Conservation (phyloP, 176 grass and related monocot genomes). For the Phragmites australis region DNA sequence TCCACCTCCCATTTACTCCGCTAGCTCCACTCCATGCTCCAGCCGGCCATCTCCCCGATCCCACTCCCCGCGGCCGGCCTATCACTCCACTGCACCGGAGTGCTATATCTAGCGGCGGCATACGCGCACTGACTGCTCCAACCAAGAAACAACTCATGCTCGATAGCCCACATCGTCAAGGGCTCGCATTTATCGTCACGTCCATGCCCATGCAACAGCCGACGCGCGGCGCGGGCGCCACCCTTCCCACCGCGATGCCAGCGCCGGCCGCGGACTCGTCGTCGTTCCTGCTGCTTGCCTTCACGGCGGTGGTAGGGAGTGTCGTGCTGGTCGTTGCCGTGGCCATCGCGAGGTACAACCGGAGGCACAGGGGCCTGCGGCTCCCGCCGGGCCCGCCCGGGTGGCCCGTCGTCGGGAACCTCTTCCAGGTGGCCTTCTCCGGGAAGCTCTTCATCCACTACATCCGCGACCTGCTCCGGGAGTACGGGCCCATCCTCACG, state of each 20-base stretch:
- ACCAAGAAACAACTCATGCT: slow-evolving; percentile 29
- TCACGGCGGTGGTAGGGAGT: slow-evolving; percentile 31
- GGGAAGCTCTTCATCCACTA: slow-evolving; percentile 91
- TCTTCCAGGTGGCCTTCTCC: slow-evolving; percentile 81
- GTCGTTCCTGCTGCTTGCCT: slow-evolving; percentile 20
- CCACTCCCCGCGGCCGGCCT: background rate
- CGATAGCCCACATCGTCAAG: background rate
- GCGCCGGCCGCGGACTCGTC: background rate
- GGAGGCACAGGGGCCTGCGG: slow-evolving; percentile 43
- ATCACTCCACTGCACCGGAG: background rate
- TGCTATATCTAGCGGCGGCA: slow-evolving; percentile 17
- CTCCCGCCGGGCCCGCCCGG: slow-evolving; percentile 71
- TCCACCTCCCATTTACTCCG: slow-evolving; percentile 41
- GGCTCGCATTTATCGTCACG: background rate
- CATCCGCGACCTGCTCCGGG: slow-evolving; percentile 52
- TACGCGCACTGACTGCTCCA: slow-evolving; percentile 19
- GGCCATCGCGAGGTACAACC: slow-evolving; percentile 24
- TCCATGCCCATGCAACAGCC: slow-evolving; percentile 27
- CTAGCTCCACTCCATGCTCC: background rate
- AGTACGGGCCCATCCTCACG: slow-evolving; percentile 78
- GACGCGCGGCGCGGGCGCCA: background rate
- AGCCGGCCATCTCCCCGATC: background rate
- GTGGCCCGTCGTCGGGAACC: slow-evolving; percentile 81
- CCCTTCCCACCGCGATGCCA: background rate
- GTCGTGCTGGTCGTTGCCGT: background rate